Conservation (phyloP, 345 rosid genomes). For the Eucalyptus guilfoylei region DNA sequence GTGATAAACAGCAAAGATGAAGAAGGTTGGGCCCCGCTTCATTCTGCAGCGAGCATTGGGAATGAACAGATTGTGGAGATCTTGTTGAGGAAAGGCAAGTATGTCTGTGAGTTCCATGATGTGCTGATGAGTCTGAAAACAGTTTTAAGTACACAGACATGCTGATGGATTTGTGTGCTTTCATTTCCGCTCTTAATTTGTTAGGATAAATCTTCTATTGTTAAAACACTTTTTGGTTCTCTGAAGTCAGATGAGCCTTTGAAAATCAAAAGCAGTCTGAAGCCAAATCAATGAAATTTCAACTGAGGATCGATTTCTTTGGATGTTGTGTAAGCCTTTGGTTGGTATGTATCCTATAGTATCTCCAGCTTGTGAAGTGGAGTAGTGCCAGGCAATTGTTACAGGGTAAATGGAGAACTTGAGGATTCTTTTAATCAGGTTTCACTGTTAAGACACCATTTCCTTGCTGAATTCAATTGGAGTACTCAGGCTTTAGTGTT, state of each 20-base stretch:
- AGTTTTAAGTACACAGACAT: neutral
- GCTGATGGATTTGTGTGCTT: neutral
- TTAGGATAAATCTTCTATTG: neutral
- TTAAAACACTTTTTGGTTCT: neutral
- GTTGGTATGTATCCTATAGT: neutral
- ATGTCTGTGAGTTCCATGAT: neutral
- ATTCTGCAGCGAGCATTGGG: conserved; percentile 78
- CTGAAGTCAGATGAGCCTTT: neutral
- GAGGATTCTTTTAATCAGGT: neutral
- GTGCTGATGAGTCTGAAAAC: neutral
- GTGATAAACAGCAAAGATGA: conserved; percentile 57
- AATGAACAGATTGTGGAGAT: conserved; percentile 43
- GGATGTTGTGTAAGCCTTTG: neutral
- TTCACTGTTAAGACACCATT: neutral
- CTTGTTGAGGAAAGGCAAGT: conserved; percentile 42
- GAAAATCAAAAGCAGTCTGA: neutral
- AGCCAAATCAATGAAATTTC: neutral
- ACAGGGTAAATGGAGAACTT: neutral
- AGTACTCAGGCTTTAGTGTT: neutral
- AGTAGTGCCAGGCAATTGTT: neutral
- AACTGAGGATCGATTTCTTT: neutral
- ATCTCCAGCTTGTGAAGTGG: neutral
- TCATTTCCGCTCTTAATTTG: neutral
- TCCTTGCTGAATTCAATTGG: neutral
- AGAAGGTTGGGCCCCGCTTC: conserved; percentile 94